Evolutionary conservation across 176 grass and related monocot species (phyloP), one percentile per base, ranked within the genome.

Genomic region (Oropetium thomaeum): DNA sequence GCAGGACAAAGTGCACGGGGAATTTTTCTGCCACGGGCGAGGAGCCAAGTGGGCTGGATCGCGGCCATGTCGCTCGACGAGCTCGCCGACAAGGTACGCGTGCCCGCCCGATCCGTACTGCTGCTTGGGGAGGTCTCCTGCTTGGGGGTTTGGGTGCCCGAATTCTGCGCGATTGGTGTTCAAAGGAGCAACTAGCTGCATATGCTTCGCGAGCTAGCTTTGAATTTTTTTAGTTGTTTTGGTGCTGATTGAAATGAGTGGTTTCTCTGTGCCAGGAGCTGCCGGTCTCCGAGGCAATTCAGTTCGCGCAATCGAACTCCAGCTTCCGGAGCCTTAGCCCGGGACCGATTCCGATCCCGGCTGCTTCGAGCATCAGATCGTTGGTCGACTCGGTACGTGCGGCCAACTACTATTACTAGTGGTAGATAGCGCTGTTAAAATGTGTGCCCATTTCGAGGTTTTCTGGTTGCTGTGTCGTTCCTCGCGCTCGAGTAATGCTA

Each of bases 11-110:
- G n/a, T n/a, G 65, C 6, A n/a, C 58, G 39, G 69, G 11, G 1
- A 16, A 17, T 35, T 17, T 62, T 12, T 57, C 27, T 7, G 39
- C 65, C 23, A 4, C 84, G 55, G 55, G 20, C 51, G 25, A 20
- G 59, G 27, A 54, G 64, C 23, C 10, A 8, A 54, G 69, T 48
- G 47, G 27, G 4, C 77, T 33, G 65, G 79, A 87, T 87, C 79
- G 49, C 49, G 40, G 74, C 60, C 85, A 68, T 87, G 85, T 77
- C 80, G 79, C 53, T 83, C 53, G 86, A 82, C 75, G 86, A 88
- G 34, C 80, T 73, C 30, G 34, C 86, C 53, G 80, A 83, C 14
- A 29, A 88, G 86, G 86, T 88, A 83, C 22, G 47, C 66, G 0
- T 7, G 40, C 41, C 0, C 9, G 9, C 41, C 41, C n/a, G 33